A percentile compares a stretch with the other conserved stretches of the same genome.
Evolutionary conservation across 2,329 filamentous ascomycete genomes (phyloP).

Genomic region (Microcyclospora tardicrescens): DNA sequence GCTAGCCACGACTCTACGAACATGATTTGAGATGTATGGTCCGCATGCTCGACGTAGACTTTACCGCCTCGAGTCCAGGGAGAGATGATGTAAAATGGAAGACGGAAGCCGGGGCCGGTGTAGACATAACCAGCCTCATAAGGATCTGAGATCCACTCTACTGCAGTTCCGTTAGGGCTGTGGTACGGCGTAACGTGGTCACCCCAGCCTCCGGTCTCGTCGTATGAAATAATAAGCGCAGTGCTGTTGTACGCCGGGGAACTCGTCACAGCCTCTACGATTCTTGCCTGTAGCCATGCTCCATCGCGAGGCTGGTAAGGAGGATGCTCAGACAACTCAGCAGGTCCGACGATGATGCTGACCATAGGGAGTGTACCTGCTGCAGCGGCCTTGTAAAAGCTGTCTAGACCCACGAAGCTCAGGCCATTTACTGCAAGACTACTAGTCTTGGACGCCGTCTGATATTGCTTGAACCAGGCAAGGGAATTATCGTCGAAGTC

Average conservation of each 20-base stretch:
- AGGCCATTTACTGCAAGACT: conserved; percentile 31
- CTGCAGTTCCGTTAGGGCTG: conserved; percentile 35
- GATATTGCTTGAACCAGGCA: conserved; percentile 42
- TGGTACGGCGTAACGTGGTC: conserved; percentile 42
- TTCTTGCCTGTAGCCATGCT: conserved; percentile 41
- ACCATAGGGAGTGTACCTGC: conserved; percentile 40
- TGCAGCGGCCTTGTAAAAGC: conserved; percentile 39
- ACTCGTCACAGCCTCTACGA: conserved; percentile 38
- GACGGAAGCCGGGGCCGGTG: conserved; percentile 36
- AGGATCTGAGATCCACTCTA: conserved; percentile 41
- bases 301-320: conserved; percentile 42
- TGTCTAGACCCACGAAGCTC: conserved; percentile 34
- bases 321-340: conserved; percentile 41
- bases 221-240: conserved; percentile 39
- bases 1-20: conserved; percentile 41
- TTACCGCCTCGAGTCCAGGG: conserved; percentile 42
- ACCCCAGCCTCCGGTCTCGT: conserved; percentile 42
- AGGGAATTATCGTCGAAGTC: conserved; percentile 43
- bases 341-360: conserved; percentile 38
- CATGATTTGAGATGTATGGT: conserved; percentile 43
- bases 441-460: conserved; percentile 26
- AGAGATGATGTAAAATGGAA: conserved; percentile 43
- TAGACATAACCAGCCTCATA: conserved; percentile 32
- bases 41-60: conserved; percentile 42
- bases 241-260: conserved; percentile 39